Evolutionary conservation across 305 asterid species (phyloP), one percentile per base, ranked within the genome.

Genomic region (Andrographis paniculata): DNA sequence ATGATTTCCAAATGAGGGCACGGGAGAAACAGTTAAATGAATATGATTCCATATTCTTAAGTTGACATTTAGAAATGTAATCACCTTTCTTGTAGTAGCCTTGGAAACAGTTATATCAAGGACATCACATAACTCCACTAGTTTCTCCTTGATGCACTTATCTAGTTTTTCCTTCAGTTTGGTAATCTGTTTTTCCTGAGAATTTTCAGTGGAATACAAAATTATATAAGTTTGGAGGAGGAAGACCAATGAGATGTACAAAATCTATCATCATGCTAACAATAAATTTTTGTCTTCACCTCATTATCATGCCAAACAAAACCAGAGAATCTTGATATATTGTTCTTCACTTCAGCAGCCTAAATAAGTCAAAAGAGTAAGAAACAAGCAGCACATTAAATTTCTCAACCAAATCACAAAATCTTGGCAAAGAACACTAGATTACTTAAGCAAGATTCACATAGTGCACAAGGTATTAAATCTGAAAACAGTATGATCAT

Each of bases 251-350:
- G 17, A 54, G 51, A 50, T 49, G 38, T 44, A 15, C 23, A 45
- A 42, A 20, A 56, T 42, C 14, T 51, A 22, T 21, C 23, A 42
- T 49, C 28, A 20, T 39, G 14, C 23, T 4, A 55, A 55, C 8
- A 24, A 24, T 24, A 24, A 3, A 46, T 20, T 39, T 41, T 16
- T 31, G 22, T 50, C 40, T 52, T 56, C 69, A 87, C 99, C 94
- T 84, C 88, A 58, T 87, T 70, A 56, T 60, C 91, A 84, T 67
- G 83, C 97, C 97, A 92, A 48, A 81, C 93, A 24, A 92, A 76
- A 48, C 99, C 95, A 54, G 99, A 92, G 67, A 92, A 92, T 53
- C 82, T 79, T 40, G 79, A 79, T 36, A 92, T 73, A 44, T 92
- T 79, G 62, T 45, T 67, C 76, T 84, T 92, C 62, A 79, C 46